Conservation (phyloP, 2,329 filamentous ascomycete genomes). For the Alternaria ventricosa region DNA sequence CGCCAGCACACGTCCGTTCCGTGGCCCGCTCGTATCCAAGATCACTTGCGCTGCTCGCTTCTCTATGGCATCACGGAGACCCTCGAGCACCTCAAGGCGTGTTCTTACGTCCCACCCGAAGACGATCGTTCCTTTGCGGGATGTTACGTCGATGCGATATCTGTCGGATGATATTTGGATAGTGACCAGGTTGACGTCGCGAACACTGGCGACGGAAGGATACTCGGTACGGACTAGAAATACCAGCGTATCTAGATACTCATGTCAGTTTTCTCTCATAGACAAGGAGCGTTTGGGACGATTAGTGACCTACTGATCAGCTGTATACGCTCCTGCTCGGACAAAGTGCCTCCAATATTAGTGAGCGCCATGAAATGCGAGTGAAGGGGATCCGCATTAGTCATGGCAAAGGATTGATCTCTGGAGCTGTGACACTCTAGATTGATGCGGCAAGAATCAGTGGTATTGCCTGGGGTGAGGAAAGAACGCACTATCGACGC, state of each 20-base stretch:
- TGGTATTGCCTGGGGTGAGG: neutral
- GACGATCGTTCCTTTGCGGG: neutral
- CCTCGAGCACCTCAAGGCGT: neutral
- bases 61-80: neutral
- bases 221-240: neutral
- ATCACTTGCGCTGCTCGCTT: neutral
- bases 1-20: neutral
- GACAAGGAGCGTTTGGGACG: neutral
- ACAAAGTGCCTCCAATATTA: neutral
- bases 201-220: neutral
- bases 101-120: neutral
- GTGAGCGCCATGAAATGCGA: neutral
- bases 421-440: neutral
- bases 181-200: neutral
- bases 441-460: neutral
- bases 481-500: neutral
- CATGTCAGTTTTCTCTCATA: neutral
- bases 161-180: neutral
- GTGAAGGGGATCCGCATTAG: neutral
- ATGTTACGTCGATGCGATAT: neutral
- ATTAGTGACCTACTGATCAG: neutral
- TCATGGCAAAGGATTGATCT: neutral
- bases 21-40: neutral
- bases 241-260: neutral
- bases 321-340: neutral